These are phyloP conservation scores for Rhinocladiella similis DNA, from an alignment of 2,329 filamentous ascomycete species.

Conservation along the genomic window DNA sequence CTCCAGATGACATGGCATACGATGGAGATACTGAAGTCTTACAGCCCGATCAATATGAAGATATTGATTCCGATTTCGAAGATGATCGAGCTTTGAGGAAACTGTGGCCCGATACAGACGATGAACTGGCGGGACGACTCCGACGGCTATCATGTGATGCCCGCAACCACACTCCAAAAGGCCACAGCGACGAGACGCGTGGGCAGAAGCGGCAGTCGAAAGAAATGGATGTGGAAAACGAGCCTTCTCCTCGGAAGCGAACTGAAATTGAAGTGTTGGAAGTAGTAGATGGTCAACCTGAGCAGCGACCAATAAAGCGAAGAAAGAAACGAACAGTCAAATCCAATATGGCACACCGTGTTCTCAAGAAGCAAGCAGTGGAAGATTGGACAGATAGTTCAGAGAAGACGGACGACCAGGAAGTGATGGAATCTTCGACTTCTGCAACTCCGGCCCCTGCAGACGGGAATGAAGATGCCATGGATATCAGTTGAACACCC, in stretches of 20 bases:
- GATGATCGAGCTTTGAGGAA: constrained; percentile 36
- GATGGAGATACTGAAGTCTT: constrained; percentile 35
- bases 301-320: constrained; percentile 17
- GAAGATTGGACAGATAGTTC: constrained; percentile 22
- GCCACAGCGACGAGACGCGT: constrained; percentile 2
- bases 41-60: constrained; percentile 39
- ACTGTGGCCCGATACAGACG: constrained; percentile 32
- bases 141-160: constrained; percentile 20
- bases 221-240: constrained; percentile 15
- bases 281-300: constrained; percentile 14
- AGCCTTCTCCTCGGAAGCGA: background rate
- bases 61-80: constrained; percentile 29
- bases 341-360: constrained; percentile 9
- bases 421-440: constrained; percentile 14
- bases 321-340: constrained; percentile 14
- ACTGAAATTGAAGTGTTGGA: constrained; percentile 25
- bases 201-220: constrained; percentile 17
- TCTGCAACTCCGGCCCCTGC: constrained; percentile 4
- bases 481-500: constrained; percentile 22
- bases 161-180: background rate
- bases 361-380: constrained; percentile 6
- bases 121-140: constrained; percentile 25
- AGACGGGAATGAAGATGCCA: constrained; percentile 14
- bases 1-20: constrained; percentile 34
- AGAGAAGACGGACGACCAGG: constrained; percentile 18